phyloP scores from a whole-genome alignment of 2,329 filamentous ascomycete species.

The Penicillium janthinellum region DNA sequence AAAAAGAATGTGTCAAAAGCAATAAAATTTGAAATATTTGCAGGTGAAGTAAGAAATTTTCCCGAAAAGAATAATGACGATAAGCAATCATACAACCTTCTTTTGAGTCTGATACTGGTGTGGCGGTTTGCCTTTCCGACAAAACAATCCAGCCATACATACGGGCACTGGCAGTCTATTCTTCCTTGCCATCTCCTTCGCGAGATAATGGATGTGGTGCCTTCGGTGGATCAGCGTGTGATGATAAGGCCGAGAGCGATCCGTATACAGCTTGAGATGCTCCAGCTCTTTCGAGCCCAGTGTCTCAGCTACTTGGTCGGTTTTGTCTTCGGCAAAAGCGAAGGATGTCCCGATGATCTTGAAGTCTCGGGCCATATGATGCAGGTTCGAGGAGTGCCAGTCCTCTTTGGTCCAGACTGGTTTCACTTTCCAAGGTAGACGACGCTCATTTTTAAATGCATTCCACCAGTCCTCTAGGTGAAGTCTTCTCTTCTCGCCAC shows the following conservation, averaged over 20 bases:
- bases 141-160: slow-evolving; percentile 16
- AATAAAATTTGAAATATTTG: not conserved
- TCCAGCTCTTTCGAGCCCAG: slow-evolving; percentile 9
- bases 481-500: slow-evolving; percentile 21
- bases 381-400: slow-evolving; percentile 25
- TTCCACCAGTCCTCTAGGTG: slow-evolving; percentile 25
- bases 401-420: slow-evolving; percentile 20
- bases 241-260: slow-evolving; percentile 23
- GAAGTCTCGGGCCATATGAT: slow-evolving; percentile 20
- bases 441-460: slow-evolving; percentile 24
- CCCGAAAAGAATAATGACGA: not conserved
- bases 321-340: slow-evolving; percentile 22
- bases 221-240: slow-evolving; percentile 17
- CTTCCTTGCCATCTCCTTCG: slow-evolving; percentile 21
- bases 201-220: slow-evolving; percentile 23
- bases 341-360: slow-evolving; percentile 29
- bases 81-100: not conserved
- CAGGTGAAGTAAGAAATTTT: not conserved
- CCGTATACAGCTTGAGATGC: slow-evolving; percentile 19
- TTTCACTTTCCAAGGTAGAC: slow-evolving; percentile 23
- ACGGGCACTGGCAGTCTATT: slow-evolving; percentile 12
- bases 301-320: slow-evolving; percentile 11
- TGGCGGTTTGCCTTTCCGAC: slow-evolving; percentile 19
- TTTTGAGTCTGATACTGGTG: not conserved
- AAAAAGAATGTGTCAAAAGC: not conserved